Percentiles rank a stretch among this genome's conserved stretches.
Evolutionary conservation across 2,329 filamentous ascomycete genomes (phyloP).

Genomic region (Trichoderma koningii): DNA sequence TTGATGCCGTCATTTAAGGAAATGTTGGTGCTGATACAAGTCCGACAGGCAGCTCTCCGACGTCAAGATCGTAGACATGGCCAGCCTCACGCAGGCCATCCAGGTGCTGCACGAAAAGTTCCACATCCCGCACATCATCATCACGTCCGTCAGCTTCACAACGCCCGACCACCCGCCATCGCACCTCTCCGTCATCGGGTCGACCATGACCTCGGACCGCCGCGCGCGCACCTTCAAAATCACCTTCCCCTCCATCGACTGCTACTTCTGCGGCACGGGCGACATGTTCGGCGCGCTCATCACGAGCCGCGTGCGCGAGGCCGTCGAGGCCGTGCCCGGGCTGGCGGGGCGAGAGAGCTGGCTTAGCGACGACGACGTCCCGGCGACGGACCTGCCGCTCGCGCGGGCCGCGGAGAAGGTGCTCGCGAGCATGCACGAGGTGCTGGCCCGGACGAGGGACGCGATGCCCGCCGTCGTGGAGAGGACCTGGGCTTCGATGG

Average conservation of each 20-base stretch:
- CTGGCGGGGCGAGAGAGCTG: slow-evolving; percentile 65
- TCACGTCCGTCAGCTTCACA: slow-evolving; percentile 81
- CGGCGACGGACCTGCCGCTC: slow-evolving; percentile 72
- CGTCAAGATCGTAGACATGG: slow-evolving; percentile 77
- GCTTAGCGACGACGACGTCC: slow-evolving; percentile 73
- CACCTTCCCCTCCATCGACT: slow-evolving; percentile 81
- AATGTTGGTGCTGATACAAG: background rate
- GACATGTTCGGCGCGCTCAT: slow-evolving; percentile 98
- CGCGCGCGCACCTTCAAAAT: slow-evolving; percentile 84
- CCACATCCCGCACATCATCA: slow-evolving; percentile 81
- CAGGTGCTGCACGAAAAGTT: slow-evolving; percentile 74
- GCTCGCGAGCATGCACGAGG: slow-evolving; percentile 86
- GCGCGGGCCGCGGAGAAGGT: slow-evolving; percentile 84
- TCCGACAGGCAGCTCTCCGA: slow-evolving; percentile 73
- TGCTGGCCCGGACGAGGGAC: slow-evolving; percentile 69
- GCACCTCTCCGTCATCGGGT: slow-evolving; percentile 74
- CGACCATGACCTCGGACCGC: slow-evolving; percentile 64
- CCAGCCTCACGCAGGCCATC: slow-evolving; percentile 72
- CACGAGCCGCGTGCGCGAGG: slow-evolving; percentile 84
- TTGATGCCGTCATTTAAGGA: too few relatives aligned
- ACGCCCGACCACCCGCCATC: slow-evolving; percentile 51
- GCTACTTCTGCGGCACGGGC: slow-evolving; percentile 94
- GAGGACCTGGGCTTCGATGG: slow-evolving; percentile 46
- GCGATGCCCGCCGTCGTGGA: slow-evolving; percentile 59
- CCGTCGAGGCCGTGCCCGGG: slow-evolving; percentile 53